A percentile compares a stretch with the other conserved stretches of the same genome.
phyloP scores from a whole-genome alignment of 495 filamentous ascomycete species.

The Daldinia childiae region DNA sequence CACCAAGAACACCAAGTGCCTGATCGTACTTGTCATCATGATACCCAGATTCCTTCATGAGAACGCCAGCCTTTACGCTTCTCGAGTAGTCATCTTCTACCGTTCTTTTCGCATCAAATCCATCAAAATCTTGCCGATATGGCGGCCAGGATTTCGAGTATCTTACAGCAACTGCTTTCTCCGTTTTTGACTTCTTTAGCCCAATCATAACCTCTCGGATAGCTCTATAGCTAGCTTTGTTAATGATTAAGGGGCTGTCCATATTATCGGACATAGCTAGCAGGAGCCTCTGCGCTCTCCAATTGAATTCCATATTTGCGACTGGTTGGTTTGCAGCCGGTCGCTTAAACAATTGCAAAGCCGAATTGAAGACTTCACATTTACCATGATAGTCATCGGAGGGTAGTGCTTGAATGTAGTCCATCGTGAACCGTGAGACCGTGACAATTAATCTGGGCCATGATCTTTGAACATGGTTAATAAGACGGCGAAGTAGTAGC shows the following conservation, averaged over 20 bases:
- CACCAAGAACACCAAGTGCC: conserved; percentile 51
- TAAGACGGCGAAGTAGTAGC: conserved; percentile 48
- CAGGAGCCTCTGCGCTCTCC: conserved; percentile 56
- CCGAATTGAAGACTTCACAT: conserved; percentile 49
- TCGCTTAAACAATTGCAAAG: conserved; percentile 46
- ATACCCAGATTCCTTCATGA: conserved; percentile 56
- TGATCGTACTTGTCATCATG: conserved; percentile 45
- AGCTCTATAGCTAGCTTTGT: conserved; percentile 48
- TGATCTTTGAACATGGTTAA: conserved; percentile 42
- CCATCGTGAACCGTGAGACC: conserved; percentile 46
- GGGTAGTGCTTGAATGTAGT: conserved; percentile 48
- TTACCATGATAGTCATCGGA: conserved; percentile 33
- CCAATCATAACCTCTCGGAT: conserved; percentile 53
- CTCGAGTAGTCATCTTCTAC: conserved; percentile 55
- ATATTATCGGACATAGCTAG: conserved; percentile 49
- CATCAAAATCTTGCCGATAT: conserved; percentile 54
- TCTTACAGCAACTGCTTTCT: conserved; percentile 50
- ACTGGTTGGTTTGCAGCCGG: conserved; percentile 44
- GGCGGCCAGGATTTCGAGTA: conserved; percentile 58
- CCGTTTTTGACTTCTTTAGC: conserved; percentile 49
- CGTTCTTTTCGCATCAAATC: conserved; percentile 53
- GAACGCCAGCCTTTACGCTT: conserved; percentile 49
- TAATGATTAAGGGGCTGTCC: conserved; percentile 50
- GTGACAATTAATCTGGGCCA: conserved; percentile 50
- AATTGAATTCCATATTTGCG: conserved; percentile 51